Evolutionary conservation across 2,329 filamentous ascomycete genomes (phyloP), one percentile per base, ranked within the genome.

Genomic region (Alternaria alternata): DNA sequence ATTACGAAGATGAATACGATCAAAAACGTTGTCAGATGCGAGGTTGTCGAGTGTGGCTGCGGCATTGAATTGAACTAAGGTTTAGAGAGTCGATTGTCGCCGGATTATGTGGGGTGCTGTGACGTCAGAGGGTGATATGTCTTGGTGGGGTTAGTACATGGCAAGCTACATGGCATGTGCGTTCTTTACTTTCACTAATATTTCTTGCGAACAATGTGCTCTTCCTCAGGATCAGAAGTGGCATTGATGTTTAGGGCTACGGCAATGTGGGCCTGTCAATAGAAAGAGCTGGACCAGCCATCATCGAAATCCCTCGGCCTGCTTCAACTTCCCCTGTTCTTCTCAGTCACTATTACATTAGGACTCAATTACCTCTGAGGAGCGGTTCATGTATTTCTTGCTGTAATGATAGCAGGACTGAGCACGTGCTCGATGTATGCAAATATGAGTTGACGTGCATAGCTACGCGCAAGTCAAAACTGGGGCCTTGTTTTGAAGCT

Each of bases 1-100:
- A 82, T 71, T 55, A 83, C 78, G 77, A 86, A 81, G 75, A 83
- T 72, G 59, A 75, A 64, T 58, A 84, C 74, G 70, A 86, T 81
- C 62, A 85, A 66, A 63, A 83, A 73, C 7, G 78, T 81, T 62
- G 78, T 80, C 51, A 73, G 64, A 47, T 76, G 70, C 11, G 73
- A 78, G 52, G 73, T 70, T 24, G 75, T 69, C 22, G 69, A 66
- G 60, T 68, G 59, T 62, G 58, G 62, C 62, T 71, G 63, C 44
- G 61, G 61, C 54, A 61, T 62, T 42, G 56, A 30, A 57, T 60
- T 64, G 65, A 69, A 63, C 44, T 57, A 62, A 47, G 49, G 43
- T 46, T 49, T 39, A 61, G 36, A n/a, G 32, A 54, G 51, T 57
- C 57, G 55, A 61, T 59, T 51, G 48, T 56, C 20, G 32, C 28